phyloP scores from a whole-genome alignment of 768 basidiomycete species.

The Rhodotorula taiwanensis region DNA sequence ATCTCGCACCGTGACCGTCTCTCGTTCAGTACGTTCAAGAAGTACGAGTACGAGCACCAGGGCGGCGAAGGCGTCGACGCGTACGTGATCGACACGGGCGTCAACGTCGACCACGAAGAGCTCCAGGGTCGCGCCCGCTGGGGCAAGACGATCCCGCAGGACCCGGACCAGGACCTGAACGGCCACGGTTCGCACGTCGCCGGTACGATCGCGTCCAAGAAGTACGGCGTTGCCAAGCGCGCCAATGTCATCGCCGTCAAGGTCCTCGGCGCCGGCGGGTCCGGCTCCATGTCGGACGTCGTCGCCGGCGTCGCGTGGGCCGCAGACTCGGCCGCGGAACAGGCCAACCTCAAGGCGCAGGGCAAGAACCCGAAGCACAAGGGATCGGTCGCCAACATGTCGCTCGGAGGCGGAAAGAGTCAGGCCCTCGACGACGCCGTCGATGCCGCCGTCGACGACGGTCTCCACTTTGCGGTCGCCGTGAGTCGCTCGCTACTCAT shows the following conservation, averaged over 20 bases:
- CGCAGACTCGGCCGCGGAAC: slow-evolving; percentile 53
- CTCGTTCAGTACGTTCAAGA: slow-evolving; percentile 67
- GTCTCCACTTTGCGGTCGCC: slow-evolving; percentile 94
- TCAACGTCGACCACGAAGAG: slow-evolving; percentile 75
- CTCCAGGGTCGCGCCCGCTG: slow-evolving; percentile 83
- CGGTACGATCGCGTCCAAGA: slow-evolving; percentile 76
- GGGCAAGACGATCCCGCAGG: slow-evolving; percentile 88
- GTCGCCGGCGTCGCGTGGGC: slow-evolving; percentile 82
- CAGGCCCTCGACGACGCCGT: slow-evolving; percentile 74
- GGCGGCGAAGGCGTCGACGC: slow-evolving; percentile 95
- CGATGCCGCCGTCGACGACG: slow-evolving; percentile 69
- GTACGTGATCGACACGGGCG: slow-evolving; percentile 56
- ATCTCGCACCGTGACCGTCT: slow-evolving; percentile 78
- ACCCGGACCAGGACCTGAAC: slow-evolving; percentile 82
- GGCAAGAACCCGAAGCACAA: slow-evolving; percentile 76
- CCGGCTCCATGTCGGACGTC: slow-evolving; percentile 91
- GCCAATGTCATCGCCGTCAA: slow-evolving; percentile 86
- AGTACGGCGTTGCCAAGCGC: slow-evolving; percentile 92
- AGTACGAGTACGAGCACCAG: slow-evolving; percentile 61
- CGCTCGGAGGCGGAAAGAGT: slow-evolving; percentile 91
- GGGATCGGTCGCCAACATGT: slow-evolving; percentile 89
- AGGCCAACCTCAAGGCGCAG: slow-evolving; percentile 51
- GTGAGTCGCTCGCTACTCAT: slow-evolving; percentile 4
- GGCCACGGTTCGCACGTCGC: slow-evolving; percentile 65
- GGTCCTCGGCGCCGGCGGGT: slow-evolving; percentile 81